Evolutionary conservation across 345 rosid species (phyloP).

Genomic region (Eucalyptus caleyi): DNA sequence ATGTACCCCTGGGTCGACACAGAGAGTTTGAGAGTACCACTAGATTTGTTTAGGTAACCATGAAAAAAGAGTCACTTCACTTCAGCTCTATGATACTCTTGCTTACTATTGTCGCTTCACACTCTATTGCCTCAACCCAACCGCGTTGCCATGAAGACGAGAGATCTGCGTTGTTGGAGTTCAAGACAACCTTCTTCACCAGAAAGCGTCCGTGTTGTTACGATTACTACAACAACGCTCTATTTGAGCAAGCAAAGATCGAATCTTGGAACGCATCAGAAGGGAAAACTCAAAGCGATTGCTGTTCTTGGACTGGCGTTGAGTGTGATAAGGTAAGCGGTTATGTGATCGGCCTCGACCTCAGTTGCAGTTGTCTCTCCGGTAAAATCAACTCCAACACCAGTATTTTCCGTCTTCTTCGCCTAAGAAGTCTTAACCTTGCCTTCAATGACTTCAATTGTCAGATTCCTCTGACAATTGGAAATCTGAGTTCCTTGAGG

Average conservation of each 20-base stretch:
- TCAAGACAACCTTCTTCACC: background rate
- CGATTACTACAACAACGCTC: accelerated
- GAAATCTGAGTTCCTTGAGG: background rate
- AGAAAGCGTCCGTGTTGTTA: background rate
- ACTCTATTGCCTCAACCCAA: background rate
- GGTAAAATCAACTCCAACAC: background rate
- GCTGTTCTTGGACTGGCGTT: background rate
- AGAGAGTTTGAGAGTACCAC: background rate
- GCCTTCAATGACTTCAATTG: background rate
- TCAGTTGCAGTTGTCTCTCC: background rate
- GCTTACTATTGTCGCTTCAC: background rate
- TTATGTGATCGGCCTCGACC: background rate
- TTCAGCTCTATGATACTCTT: background rate
- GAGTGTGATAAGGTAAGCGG: background rate
- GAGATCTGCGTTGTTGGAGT: background rate
- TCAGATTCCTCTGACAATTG: background rate
- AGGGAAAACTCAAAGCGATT: background rate
- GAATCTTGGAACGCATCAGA: background rate
- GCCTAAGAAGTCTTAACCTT: background rate
- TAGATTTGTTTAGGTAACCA: background rate
- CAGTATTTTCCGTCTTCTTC: background rate
- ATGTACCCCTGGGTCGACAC: background rate
- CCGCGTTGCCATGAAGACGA: background rate
- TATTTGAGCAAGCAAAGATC: background rate
- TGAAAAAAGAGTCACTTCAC: background rate